These are phyloP conservation scores for Moesziomyces sp. DNA, from an alignment of 1,284 basidiomycete genomes.

Conservation along the genomic window DNA sequence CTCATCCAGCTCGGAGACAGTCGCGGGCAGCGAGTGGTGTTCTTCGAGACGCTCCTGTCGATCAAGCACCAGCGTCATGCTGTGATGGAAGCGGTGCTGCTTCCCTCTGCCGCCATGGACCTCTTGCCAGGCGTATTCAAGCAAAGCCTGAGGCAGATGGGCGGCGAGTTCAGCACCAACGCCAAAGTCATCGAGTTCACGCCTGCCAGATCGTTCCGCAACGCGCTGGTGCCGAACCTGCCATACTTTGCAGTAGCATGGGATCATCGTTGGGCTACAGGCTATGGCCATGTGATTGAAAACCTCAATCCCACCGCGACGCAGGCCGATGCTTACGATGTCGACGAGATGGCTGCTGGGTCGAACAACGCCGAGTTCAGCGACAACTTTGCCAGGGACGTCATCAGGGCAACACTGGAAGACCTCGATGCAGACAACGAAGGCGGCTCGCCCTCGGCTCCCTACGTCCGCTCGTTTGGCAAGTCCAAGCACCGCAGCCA, in stretches of 20 bases:
- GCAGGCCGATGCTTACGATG: slow-evolving; percentile 70
- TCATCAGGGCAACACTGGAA: slow-evolving; percentile 90
- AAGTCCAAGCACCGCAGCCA: slow-evolving; percentile 69
- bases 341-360: slow-evolving; percentile 63
- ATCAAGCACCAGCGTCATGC: slow-evolving; percentile 90
- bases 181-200: slow-evolving; percentile 95
- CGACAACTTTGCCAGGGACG: slow-evolving; percentile 83
- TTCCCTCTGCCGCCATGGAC: slow-evolving; percentile 85
- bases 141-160: slow-evolving; percentile 89
- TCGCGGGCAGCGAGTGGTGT: slow-evolving; percentile 87
- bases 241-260: slow-evolving; percentile 99
- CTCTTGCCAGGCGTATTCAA: slow-evolving; percentile 92
- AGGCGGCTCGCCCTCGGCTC: slow-evolving; percentile 50
- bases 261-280: slow-evolving; percentile 82
- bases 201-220: slow-evolving; percentile 46
- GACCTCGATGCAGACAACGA: slow-evolving; percentile 86
- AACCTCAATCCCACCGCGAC: slow-evolving; percentile 70
- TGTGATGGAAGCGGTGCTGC: slow-evolving; percentile 87
- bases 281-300: slow-evolving; percentile 80
- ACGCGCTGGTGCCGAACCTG: slow-evolving; percentile 84
- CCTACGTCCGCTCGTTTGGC: slow-evolving; percentile 69
- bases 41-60: slow-evolving; percentile 89
- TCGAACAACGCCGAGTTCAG: slow-evolving; percentile 34
- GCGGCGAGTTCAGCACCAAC: slow-evolving; percentile 96
- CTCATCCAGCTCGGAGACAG: slow-evolving; percentile 88